Conservation (phyloP, 164 flowering plant species). For the Kingdonia uniflora region DNA sequence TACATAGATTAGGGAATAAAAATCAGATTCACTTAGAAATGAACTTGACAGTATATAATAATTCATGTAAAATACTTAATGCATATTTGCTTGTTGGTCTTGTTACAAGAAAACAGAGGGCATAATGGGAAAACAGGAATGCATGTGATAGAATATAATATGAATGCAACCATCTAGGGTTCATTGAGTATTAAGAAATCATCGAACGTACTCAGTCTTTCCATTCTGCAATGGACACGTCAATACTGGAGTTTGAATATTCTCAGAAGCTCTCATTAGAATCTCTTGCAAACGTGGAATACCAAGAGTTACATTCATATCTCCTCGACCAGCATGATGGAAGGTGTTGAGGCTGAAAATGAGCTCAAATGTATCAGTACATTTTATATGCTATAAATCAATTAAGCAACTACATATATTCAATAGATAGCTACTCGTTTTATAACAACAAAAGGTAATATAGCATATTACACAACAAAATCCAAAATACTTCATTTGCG, state of each 20-base stretch:
- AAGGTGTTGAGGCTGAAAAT: conserved; percentile 82
- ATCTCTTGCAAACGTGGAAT: conserved; percentile 97
- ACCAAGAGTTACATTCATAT: conserved; percentile 96
- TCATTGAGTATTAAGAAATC: background rate
- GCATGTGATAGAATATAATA: background rate
- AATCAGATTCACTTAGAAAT: too few relatives aligned
- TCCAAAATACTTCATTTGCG: too few relatives aligned
- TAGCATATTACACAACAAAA: too few relatives aligned
- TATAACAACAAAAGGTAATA: too few relatives aligned
- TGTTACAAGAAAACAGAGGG: background rate
- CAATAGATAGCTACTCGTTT: too few relatives aligned
- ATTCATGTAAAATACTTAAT: too few relatives aligned
- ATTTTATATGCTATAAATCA: too few relatives aligned
- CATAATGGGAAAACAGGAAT: background rate
- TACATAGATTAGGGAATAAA: too few relatives aligned
- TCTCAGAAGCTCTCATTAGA: conserved; percentile 69
- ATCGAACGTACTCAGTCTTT: conserved; percentile 45
- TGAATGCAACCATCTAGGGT: background rate
- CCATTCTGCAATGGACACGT: conserved; percentile 57
- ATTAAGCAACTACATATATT: too few relatives aligned
- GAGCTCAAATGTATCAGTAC: too few relatives aligned
- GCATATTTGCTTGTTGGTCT: too few relatives aligned
- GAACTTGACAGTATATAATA: too few relatives aligned
- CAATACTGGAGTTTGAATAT: conserved; percentile 79
- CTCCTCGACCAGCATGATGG: conserved; percentile 97